These are phyloP conservation scores for Ocimum tenuiflorum DNA, from an alignment of 257 asterid species.

Conservation along the genomic window DNA sequence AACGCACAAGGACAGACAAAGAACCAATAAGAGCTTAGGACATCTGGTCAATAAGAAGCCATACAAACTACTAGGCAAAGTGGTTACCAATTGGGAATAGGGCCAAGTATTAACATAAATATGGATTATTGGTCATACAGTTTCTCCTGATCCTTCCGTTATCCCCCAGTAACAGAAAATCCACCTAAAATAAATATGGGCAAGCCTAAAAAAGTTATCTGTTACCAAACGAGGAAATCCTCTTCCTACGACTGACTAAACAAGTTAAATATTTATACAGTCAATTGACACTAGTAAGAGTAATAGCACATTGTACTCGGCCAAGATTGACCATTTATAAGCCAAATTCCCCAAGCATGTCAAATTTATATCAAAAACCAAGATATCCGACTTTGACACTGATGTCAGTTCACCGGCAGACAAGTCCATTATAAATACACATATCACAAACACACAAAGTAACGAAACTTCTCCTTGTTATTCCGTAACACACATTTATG, in stretches of 20 bases:
- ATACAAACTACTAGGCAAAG: too few relatives aligned
- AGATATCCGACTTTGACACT: slow-evolving; percentile 12
- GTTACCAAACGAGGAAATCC: background rate
- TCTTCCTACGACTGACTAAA: background rate
- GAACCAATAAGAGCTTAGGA: too few relatives aligned
- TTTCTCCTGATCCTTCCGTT: too few relatives aligned
- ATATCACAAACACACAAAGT: background rate
- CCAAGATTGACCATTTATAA: background rate
- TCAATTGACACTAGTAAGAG: background rate
- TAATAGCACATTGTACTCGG: background rate
- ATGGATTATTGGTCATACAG: too few relatives aligned
- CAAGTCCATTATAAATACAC: background rate
- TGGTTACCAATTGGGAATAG: too few relatives aligned
- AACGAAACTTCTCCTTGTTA: background rate
- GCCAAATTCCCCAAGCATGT: slow-evolving; percentile 1
- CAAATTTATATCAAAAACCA: background rate
- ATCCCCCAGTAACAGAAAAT: too few relatives aligned
- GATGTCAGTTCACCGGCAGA: background rate
- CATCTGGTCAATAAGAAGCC: too few relatives aligned
- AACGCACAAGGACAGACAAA: too few relatives aligned
- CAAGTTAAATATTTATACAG: too few relatives aligned
- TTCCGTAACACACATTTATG: background rate
- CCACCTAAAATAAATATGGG: background rate
- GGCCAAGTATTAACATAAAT: too few relatives aligned
- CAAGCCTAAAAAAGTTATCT: background rate